Evolutionary conservation across 352 stramenopile species (phyloP), one percentile per base, ranked within the genome.

Genomic region (Pelagophyceae sp.): DNA sequence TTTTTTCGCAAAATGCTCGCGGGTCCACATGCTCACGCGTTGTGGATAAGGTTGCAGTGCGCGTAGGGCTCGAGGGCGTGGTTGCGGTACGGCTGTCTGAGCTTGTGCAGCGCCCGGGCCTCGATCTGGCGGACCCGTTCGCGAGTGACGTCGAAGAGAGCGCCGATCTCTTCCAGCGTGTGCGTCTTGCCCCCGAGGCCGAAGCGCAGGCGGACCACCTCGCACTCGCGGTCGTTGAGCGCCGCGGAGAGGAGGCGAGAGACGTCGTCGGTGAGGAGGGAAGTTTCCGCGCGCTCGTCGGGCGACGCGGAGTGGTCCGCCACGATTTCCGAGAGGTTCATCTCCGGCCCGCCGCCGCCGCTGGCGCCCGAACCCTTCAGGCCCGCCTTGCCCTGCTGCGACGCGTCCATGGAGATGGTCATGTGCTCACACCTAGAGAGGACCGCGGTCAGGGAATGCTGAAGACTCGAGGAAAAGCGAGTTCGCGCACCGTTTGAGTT

Each of bases 91-190:
- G 89, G 89, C 79, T 93, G 89, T 40, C 88, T 80, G 17, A 94
- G 83, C 78, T 93, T 93, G 78, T 92, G 87, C 72, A 94, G 79
- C 19, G 90, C 90, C 64, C 86, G 80, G 0, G 88, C 83, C 83
- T 94, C 90, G 78, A 94, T 92, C 81, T 94, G 90, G 61, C 90
- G 82, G 80, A 93, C 90, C 35, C 90, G 83, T 77, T 94, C 90
- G 31, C 88, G 81, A 20, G 89, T 93, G 5, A 93, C 82, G 29
- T 82, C 85, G 78, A 93, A 92, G 20, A 83, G 82, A 64, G 80
- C 82, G 35, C 87, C 87, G 77, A 93, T 90, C 75, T 90, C 85
- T 76, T 90, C 87, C 29, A 93, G 78, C 40, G 88, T 93, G 72
- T 89, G 90, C 0, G 85, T 63, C 40, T 83, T 86, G 32, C 85